Evolutionary conservation across 1,284 basidiomycete species (phyloP), one percentile per base, ranked within the genome.

Genomic region (Microbotryomycetes sp.): DNA sequence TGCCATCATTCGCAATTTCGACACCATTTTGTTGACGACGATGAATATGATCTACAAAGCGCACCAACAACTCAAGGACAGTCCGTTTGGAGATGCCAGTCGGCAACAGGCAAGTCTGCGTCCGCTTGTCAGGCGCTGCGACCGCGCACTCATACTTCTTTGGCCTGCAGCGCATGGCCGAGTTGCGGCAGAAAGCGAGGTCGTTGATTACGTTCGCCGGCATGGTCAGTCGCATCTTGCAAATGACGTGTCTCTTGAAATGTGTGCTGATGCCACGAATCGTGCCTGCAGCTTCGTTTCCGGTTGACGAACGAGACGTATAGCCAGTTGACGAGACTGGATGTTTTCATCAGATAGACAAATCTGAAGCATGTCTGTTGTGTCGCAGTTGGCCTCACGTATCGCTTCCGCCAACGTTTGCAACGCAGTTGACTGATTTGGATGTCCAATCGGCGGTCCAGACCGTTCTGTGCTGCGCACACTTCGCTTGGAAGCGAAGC

Each of bases 231-330:
- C 15, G 2, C 5, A 0, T 18, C 18, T 29, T 45, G 18, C 27
- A 11, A 7, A 2, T 3, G 2, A 7, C 30, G 7, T 41, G 9
- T 27, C 11, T 23, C 24, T 24, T 50, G 24, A 48, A 49, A 21
- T 57, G 46, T 46, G 51, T 30, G 52, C 56, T 45, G 26, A 47
- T 21, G 30, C 46, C 52, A 49, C 56, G 28, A 47, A 48, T 28
- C 28, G 41, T 18, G 24, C 41, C 31, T 30, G 9, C 69, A 72
- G 71, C 78, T 94, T 59, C 86, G 90, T 67, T 89, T 92, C 75
- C 82, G 90, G 59, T 85, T 96, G 82, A 88, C 89, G 16, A 85
- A 88, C 30, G 89, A 96, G 74, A 86, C 94, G 63, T 93, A 94
- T 77, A 59, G 59, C 5, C 62, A 63, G 51, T 52, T 71, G 31